Conservation (phyloP, 1,139 yeast species). For the Williopsis jadinii region DNA sequence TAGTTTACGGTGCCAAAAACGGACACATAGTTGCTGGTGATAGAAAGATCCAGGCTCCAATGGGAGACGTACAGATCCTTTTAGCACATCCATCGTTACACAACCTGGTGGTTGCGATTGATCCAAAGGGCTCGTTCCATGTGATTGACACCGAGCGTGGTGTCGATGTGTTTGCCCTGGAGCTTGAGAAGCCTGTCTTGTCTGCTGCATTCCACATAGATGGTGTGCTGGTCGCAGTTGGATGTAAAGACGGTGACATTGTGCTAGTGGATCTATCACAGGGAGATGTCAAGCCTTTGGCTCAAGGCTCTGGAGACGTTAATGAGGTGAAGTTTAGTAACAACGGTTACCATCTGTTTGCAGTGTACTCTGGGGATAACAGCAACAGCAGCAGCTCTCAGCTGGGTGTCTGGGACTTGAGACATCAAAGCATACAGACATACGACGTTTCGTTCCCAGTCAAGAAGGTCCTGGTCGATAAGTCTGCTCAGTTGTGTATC, state of each 20-base stretch:
- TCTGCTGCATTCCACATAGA: conserved; percentile 53
- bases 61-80: conserved; percentile 4
- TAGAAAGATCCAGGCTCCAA: conserved; percentile 5
- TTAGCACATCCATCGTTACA: conserved; percentile 29
- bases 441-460: conserved; percentile 15
- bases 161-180: conserved; percentile 4
- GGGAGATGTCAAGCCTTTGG: conserved; percentile 25
- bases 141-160: conserved; percentile 22
- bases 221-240: conserved; percentile 53
- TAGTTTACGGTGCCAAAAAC: conserved; percentile 14
- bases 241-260: conserved; percentile 33
- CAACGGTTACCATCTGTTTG: conserved; percentile 65
- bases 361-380: conserved; percentile 17
- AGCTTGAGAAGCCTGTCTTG: conserved; percentile 15
- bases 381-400: conserved; percentile 6
- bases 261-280: conserved; percentile 37
- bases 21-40: conserved; percentile 16
- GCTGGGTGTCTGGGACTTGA: conserved; percentile 47
- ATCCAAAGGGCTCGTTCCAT: conserved; percentile 28
- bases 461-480: conserved; percentile 34
- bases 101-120: conserved; percentile 25
- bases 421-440: conserved; percentile 30
- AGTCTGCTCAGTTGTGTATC: conserved; percentile 32
- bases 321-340: conserved; percentile 41
- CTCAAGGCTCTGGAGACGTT: conserved; percentile 31